Evolutionary conservation across 768 basidiomycete species (phyloP), one percentile per base, ranked within the genome.

Genomic region (Paxillus rubicundulus): DNA sequence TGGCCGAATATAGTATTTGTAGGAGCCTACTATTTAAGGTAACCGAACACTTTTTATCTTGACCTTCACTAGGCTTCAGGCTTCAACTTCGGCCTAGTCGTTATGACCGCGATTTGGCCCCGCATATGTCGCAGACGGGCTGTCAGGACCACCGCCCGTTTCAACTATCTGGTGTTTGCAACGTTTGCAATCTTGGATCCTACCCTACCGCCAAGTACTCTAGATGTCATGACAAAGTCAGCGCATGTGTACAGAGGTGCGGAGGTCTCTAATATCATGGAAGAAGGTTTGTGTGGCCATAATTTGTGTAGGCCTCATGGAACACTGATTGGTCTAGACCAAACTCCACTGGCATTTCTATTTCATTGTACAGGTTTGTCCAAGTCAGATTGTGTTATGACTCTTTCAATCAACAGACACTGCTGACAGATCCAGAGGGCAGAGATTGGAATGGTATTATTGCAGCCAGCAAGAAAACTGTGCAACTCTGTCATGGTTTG

Each of bases 381-480:
- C 21, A 5, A 13, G 5, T 24, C 30, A 1, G 9, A 28, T 4
- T 27, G 3, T 12, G 6, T 39, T 7, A n/a, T 9, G 18, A 3
- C n/a, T 37, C 18, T 18, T 38, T 27, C 17, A 20, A 30, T 33
- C 49, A 20, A 62, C 42, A 32, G 4, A 20, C 32, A 12, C 30
- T 21, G 13, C 33, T 8, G n/a, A n/a, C n/a, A n/a, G n/a, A 18
- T 36, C 10, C 21, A 80, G 90, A 88, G 24, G 90, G 90, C 3
- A 92, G 92, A 67, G 89, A 92, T 69, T 74, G 90, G 59, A 92
- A 90, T 2, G 90, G 89, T 14, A 71, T 92, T 20, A 69, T 86
- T 36, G 86, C 87, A 13, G 14, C 12, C 36, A 9, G 12, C 8
- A 33, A 17, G 9, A 20, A 18, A 40, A 21, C 13, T 10, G 4